A percentile compares a stretch with the other conserved stretches of the same genome.
Evolutionary conservation across 73 alveolate genomes (phyloP).

Genomic region (Durusdinium trenchii): DNA sequence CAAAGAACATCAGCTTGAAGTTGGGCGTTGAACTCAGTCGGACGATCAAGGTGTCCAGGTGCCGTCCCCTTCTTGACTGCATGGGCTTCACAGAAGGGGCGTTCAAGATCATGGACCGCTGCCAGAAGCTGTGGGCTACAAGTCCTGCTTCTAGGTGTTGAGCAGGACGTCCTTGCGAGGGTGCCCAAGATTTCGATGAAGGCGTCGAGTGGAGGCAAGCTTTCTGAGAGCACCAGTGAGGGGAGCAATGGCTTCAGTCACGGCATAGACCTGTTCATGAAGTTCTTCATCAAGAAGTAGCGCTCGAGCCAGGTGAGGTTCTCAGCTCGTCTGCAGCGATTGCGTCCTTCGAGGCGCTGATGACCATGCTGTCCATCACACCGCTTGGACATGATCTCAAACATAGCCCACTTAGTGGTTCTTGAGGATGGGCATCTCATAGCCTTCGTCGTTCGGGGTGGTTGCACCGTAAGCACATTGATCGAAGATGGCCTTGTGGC

Average conservation of each 20-base stretch:
- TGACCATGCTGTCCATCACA: neutral
- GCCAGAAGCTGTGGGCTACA: too few relatives aligned
- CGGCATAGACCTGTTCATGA: neutral
- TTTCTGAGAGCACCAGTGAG: neutral
- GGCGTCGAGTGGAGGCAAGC: neutral
- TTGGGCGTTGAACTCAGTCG: too few relatives aligned
- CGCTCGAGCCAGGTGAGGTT: neutral
- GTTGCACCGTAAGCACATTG: neutral
- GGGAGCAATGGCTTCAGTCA: neutral
- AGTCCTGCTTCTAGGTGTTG: too few relatives aligned
- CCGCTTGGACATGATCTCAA: neutral
- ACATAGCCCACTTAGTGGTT: slow-evolving; percentile 13
- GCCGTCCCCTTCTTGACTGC: too few relatives aligned
- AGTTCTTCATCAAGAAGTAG: neutral
- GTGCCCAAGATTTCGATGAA: too few relatives aligned
- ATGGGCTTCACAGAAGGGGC: too few relatives aligned
- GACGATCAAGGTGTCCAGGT: too few relatives aligned
- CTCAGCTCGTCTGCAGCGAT: slow-evolving; percentile 4
- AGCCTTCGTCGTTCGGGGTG: neutral
- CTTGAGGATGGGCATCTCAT: neutral
- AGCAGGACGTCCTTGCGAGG: too few relatives aligned
- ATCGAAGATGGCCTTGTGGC: neutral
- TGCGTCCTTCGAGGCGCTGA: neutral
- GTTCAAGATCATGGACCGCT: too few relatives aligned
- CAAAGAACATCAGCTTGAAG: too few relatives aligned